Base-by-base conservation (phyloP, 257 asterid genomes). In the Capsicum chinense region DNA sequence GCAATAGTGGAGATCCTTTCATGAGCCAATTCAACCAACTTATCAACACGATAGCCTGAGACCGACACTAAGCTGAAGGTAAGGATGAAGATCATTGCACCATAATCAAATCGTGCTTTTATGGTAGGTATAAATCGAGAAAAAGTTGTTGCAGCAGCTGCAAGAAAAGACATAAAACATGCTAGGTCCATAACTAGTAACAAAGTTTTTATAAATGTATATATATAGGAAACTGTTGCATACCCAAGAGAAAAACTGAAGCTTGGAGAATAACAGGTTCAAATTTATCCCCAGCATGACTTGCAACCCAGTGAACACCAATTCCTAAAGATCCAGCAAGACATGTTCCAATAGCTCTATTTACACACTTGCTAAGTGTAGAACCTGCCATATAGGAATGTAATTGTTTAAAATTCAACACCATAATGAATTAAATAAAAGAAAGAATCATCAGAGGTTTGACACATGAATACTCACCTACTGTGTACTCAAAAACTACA, bases 271-370 rank as follows among this genome's bases (percentile, higher is more conserved):
- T 89, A 47, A 92, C 57, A 17, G 98, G 98, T 84, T 92, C 93
- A 71, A 91, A 79, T 56, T 60, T 85, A 9, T 91, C 87, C 4
- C 98, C 97, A 0, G 97, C 89, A 16, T 85, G 94, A 85, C 67
- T 85, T 26, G 99, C 98, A 80, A 93, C 37, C 98, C 98, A 94
- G n/a, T 95, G 99, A 84, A 93, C 97, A n/a, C 97, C 99, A 81
- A 93, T 80, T 62, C 95, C 99, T 80, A 95, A 87, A 56, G 93
- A 93, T 78, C 97, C 98, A 4, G 97, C 99, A 73, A 90, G 78
- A 17, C 85, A 85, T 19, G 98, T 94, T 79, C 93, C 99, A 19
- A 57, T 79, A 44, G 90, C 85, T 84, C 99, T 90, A 58, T 95
- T 95, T 60, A 91, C 92, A 86, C 94, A 89, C 85, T 94, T 95